These are phyloP conservation scores for Euphrasia confusa DNA, from an alignment of 257 asterid genomes.

Conservation along the genomic window DNA sequence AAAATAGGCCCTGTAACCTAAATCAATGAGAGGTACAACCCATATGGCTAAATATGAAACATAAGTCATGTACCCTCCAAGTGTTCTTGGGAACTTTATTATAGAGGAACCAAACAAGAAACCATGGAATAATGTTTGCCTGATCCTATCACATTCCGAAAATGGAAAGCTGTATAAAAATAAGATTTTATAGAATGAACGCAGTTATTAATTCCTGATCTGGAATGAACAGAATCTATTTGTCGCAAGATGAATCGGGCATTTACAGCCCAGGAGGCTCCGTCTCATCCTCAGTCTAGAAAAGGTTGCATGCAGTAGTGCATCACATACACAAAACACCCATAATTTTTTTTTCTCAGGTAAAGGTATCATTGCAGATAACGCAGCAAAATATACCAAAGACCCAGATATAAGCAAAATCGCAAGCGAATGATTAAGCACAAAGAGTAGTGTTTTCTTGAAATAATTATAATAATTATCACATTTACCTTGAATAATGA, in stretches of 20 bases:
- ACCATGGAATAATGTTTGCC: too few relatives aligned
- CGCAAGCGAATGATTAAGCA: conserved; percentile 7
- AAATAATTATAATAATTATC: conserved; percentile 17
- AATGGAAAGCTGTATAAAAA: too few relatives aligned
- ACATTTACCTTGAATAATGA: conserved; percentile 68
- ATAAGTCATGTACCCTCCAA: too few relatives aligned
- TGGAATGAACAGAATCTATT: background rate
- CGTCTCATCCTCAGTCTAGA: background rate
- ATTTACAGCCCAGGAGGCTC: too few relatives aligned
- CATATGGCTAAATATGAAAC: too few relatives aligned
- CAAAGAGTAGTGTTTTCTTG: conserved; percentile 12
- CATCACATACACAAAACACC: conserved; percentile 1
- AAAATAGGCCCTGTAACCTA: too few relatives aligned
- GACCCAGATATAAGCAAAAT: conserved; percentile 3
- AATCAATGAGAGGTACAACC: too few relatives aligned
- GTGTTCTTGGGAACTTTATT: too few relatives aligned
- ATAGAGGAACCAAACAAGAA: too few relatives aligned
- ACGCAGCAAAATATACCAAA: conserved; percentile 10
- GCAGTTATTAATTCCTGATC: conserved; percentile 12
- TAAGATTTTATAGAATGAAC: background rate
- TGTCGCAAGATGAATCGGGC: background rate
- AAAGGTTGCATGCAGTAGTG: conserved; percentile 1
- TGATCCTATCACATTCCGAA: too few relatives aligned
- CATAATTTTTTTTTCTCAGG: conserved; percentile 5
- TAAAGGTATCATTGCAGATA: conserved; percentile 10